phyloP scores from a whole-genome alignment of 345 rosid genomes.

The Anacardium occidentale region DNA sequence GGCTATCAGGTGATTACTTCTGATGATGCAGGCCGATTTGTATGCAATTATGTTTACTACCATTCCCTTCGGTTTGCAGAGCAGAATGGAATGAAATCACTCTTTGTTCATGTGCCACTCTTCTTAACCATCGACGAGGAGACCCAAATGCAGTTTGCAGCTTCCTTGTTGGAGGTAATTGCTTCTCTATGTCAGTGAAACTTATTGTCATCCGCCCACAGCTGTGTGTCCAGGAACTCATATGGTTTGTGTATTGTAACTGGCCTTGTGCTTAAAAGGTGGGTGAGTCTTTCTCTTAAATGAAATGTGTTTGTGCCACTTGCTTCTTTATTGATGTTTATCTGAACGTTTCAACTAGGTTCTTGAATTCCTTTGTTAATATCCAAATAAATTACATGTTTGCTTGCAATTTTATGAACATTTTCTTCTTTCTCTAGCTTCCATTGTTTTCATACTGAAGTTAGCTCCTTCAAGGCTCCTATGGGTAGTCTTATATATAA shows the following conservation, averaged over 20 bases:
- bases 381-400: slow-evolving; percentile 27
- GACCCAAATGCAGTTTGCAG: slow-evolving; percentile 85
- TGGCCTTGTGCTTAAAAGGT: slow-evolving; percentile 19
- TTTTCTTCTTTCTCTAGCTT: neutral
- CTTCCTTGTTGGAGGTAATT: slow-evolving; percentile 90
- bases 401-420: neutral
- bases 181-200: slow-evolving; percentile 55
- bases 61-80: slow-evolving; percentile 93
- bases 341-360: neutral
- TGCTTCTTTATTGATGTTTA: slow-evolving; percentile 17
- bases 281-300: slow-evolving; percentile 21
- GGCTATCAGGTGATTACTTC: slow-evolving; percentile 81
- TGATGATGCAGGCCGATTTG: slow-evolving; percentile 94
- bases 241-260: slow-evolving; percentile 14
- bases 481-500: too few relatives aligned
- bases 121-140: slow-evolving; percentile 85
- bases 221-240: slow-evolving; percentile 20
- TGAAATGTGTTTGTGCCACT: slow-evolving; percentile 15
- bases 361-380: slow-evolving; percentile 23
- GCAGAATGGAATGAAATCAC: slow-evolving; percentile 65
- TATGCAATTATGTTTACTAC: slow-evolving; percentile 95
- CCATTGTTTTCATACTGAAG: too few relatives aligned
- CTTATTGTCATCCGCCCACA: slow-evolving; percentile 15
- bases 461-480: too few relatives aligned
- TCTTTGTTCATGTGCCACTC: slow-evolving; percentile 94